These are phyloP conservation scores for Nothopassalora personata DNA, from an alignment of 2,329 filamentous ascomycete genomes.

Conservation along the genomic window DNA sequence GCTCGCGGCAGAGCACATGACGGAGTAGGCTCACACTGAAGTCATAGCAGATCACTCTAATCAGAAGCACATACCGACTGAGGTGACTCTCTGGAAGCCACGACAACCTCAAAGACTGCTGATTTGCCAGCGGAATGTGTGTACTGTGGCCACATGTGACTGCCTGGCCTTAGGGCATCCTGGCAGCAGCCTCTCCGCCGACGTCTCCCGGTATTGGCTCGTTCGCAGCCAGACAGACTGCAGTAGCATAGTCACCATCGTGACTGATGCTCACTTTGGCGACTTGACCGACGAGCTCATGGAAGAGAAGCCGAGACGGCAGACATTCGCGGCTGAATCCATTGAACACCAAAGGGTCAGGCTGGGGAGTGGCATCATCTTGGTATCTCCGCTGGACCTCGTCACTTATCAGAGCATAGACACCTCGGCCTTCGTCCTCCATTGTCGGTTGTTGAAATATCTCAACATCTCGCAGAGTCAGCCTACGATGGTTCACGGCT, in stretches of 20 bases:
- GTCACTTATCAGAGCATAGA: constrained; percentile 51
- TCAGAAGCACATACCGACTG: neutral
- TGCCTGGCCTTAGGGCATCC: constrained; percentile 8
- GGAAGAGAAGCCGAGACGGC: neutral
- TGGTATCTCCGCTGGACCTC: neutral
- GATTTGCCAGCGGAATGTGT: too few species aligned
- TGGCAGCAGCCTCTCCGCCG: constrained; percentile 25
- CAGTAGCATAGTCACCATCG: constrained; percentile 75
- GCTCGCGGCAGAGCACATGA: neutral
- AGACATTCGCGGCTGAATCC: neutral
- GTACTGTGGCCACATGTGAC: too few species aligned
- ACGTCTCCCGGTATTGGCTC: constrained; percentile 25
- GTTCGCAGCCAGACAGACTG: constrained; percentile 55
- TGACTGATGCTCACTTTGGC: constrained; percentile 79
- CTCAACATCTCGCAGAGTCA: constrained; percentile 36
- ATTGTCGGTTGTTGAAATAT: constrained; percentile 25
- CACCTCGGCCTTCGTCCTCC: constrained; percentile 61
- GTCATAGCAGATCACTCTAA: neutral
- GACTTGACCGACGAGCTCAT: constrained; percentile 40
- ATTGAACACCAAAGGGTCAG: neutral
- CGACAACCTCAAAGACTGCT: neutral
- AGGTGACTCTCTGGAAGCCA: neutral
- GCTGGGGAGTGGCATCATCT: neutral
- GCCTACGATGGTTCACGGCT: constrained; percentile 30
- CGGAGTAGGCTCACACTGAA: neutral